A percentile compares a stretch with the other conserved stretches of the same genome.
These are phyloP conservation scores for Ammopiptanthus mongolicus DNA, from an alignment of 306 rosid genomes.

Conservation along the genomic window DNA sequence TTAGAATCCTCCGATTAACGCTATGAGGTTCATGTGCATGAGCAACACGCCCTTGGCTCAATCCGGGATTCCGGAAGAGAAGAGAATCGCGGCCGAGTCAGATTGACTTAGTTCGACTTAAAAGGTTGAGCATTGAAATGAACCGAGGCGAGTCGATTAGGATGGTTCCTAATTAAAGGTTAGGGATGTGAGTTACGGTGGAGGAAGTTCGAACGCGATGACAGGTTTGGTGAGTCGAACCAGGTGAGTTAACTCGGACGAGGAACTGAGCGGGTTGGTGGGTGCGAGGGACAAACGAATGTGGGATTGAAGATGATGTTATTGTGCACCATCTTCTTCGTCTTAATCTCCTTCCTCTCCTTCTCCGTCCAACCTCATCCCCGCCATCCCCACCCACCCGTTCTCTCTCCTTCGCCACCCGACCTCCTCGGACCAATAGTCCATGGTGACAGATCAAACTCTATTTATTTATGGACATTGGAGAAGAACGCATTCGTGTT, in stretches of 20 bases:
- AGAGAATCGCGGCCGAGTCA: slow-evolving; percentile 67
- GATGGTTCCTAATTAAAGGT: slow-evolving; percentile 30
- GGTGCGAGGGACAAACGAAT: too few relatives aligned
- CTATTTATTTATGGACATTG: too few relatives aligned
- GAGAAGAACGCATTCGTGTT: too few relatives aligned
- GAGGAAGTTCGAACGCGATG: slow-evolving; percentile 57
- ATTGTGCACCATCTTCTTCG: too few relatives aligned
- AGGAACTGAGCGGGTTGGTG: slow-evolving; percentile 61
- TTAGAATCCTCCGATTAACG: slow-evolving; percentile 32
- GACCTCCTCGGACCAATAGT: too few relatives aligned
- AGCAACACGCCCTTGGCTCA: slow-evolving; percentile 64
- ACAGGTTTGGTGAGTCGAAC: slow-evolving; percentile 45
- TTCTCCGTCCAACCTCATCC: too few relatives aligned
- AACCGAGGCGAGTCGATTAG: slow-evolving; percentile 68
- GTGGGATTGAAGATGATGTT: too few relatives aligned
- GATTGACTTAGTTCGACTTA: slow-evolving; percentile 39
- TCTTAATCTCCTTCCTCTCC: too few relatives aligned
- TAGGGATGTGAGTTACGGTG: slow-evolving; percentile 27
- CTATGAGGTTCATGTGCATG: slow-evolving; percentile 64
- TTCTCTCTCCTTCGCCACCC: too few relatives aligned
- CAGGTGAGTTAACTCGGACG: slow-evolving; percentile 57
- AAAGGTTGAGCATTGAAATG: slow-evolving; percentile 48
- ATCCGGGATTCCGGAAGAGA: slow-evolving; percentile 88
- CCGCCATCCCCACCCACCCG: too few relatives aligned
- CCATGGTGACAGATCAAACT: too few relatives aligned